Base-by-base conservation (phyloP, 352 stramenopile genomes). In the Phytophthora meadii region DNA sequence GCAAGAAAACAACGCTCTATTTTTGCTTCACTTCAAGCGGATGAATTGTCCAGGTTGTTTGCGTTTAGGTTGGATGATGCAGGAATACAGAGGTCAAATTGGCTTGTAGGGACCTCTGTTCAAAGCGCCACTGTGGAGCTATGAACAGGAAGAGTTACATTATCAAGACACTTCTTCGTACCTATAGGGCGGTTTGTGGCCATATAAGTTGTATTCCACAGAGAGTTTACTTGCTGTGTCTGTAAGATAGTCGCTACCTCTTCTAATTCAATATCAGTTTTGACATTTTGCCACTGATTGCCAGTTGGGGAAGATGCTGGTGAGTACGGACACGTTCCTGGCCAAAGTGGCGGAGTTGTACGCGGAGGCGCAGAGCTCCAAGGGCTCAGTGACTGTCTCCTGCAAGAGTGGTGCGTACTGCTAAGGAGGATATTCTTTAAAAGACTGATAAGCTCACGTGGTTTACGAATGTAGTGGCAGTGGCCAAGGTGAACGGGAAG, bases 391-490 rank as follows among this genome's bases (percentile, higher is more conserved):
- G 22, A 58, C 79, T 15, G 57, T 93, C 64, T 78, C 76, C 24
- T 91, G 82, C 69, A 93, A 91, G 64, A 91, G 79, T 48, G 77
- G 81, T 90, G 44, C 42, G 77, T 82, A 15, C 2, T 42, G n/a
- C 14, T 24, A 6, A 27, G 24, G 17, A 25, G 9, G 40, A 36
- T 36, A 51, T n/a, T 19, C 39, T n/a, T 24, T 41, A 22, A 54
- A 32, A 9, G 5, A 22, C 22, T 54, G 11, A 8, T 11, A 60
- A n/a, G 22, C 22, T 73, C 22, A 64, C 34, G 7, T 22, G 41
- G 47, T 58, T 11, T 57, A 9, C 30, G 11, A 53, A 36, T 61
- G 8, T 44, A 84, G 70, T 81, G n/a, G 61, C 61, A 5, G 70
- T 75, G 47, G 59, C 69, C 27, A 76, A 79, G 57, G 61, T 76